phyloP scores from a whole-genome alignment of 1,284 basidiomycete species.

The Paramarasmius palmivorus region DNA sequence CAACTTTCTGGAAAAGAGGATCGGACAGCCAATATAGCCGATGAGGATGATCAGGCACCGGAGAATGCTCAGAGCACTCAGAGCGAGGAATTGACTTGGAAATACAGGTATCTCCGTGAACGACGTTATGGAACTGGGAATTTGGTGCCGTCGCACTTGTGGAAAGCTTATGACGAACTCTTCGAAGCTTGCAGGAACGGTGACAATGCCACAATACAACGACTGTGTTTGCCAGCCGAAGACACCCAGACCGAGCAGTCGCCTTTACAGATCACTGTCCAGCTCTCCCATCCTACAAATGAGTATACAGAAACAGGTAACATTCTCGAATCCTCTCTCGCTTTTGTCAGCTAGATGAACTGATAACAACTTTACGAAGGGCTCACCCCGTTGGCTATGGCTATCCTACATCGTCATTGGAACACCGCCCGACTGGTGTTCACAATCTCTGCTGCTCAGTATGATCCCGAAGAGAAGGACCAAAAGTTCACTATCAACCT shows the following conservation, averaged over 20 bases:
- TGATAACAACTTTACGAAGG: conserved; percentile 24
- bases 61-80: too few relatives aligned
- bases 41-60: too few relatives aligned
- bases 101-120: not conserved
- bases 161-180: conserved; percentile 45
- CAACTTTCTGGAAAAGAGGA: too few relatives aligned
- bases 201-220: conserved; percentile 46
- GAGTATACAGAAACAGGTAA: conserved; percentile 18
- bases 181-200: conserved; percentile 54
- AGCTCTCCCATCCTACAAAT: conserved; percentile 18
- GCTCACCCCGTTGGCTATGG: conserved; percentile 48
- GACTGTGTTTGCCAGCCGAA: conserved; percentile 48
- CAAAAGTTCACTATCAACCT: conserved; percentile 35
- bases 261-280: conserved; percentile 45
- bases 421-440: conserved; percentile 52
- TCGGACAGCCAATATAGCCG: too few relatives aligned
- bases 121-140: not conserved
- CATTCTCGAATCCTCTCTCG: conserved; percentile 3
- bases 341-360: not conserved
- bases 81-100: too few relatives aligned
- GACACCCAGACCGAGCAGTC: conserved; percentile 22
- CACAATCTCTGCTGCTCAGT: conserved; percentile 53
- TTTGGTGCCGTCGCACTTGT: conserved; percentile 29
- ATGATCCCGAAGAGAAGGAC: conserved; percentile 37
- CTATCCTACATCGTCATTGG: conserved; percentile 49